These are phyloP conservation scores for Scedosporium aurantiacum DNA, from an alignment of 2,329 filamentous ascomycete species.

Conservation along the genomic window DNA sequence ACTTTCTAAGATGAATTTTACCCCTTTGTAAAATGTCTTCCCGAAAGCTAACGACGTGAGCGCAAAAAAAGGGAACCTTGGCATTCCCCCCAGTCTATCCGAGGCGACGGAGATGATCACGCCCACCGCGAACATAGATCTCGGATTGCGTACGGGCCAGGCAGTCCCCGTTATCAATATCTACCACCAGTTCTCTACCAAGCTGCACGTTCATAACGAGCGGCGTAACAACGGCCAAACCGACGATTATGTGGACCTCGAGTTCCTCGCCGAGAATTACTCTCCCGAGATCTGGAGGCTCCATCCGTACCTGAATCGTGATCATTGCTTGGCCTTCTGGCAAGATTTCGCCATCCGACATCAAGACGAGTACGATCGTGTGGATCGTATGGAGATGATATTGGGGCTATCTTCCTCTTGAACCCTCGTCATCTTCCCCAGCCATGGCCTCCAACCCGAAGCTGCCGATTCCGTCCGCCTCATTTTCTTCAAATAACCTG, in stretches of 20 bases:
- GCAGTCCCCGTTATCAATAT: constrained; percentile 4
- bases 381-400: neutral
- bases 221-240: neutral
- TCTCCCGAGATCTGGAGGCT: neutral
- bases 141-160: neutral
- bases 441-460: neutral
- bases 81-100: neutral
- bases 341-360: neutral
- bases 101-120: constrained; percentile 3
- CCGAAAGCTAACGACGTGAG: neutral
- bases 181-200: constrained; percentile 5
- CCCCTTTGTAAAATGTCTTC: neutral
- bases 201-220: constrained; percentile 1
- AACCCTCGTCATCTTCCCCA: neutral
- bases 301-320: neutral
- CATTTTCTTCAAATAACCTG: neutral
- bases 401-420: neutral
- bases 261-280: constrained; percentile 6
- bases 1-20: neutral
- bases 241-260: constrained; percentile 6
- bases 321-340: constrained; percentile 2
- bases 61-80: constrained; percentile 5
- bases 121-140: neutral
- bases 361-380: neutral
- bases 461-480: neutral